Percentiles rank a stretch among this genome's conserved stretches.
phyloP scores from a whole-genome alignment of 2,329 filamentous ascomycete species.

The Penicillium sp. region DNA sequence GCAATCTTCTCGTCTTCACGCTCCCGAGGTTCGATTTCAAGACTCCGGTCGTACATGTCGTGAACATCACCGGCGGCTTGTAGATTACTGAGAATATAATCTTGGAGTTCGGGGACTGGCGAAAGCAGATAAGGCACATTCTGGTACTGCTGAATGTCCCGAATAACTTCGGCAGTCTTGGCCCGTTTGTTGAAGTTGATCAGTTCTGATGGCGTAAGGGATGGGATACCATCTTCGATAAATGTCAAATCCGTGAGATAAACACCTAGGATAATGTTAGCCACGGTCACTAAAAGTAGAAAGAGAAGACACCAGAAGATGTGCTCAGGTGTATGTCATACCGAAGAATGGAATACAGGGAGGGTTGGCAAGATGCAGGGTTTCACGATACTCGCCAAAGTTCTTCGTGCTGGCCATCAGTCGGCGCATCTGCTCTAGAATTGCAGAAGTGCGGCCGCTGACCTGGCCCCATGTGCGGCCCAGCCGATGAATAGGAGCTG shows the following conservation, averaged over 20 bases:
- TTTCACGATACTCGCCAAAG: slow-evolving; percentile 94
- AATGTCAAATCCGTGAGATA: slow-evolving; percentile 97
- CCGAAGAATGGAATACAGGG: slow-evolving; percentile 98
- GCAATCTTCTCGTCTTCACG: slow-evolving; percentile 99
- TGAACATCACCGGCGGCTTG: slow-evolving; percentile 92
- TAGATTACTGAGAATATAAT: slow-evolving; percentile 97
- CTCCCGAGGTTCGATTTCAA: slow-evolving; percentile 90
- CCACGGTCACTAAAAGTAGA: slow-evolving; percentile 9
- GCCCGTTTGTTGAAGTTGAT: slow-evolving; percentile 99
- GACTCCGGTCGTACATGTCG: slow-evolving; percentile 98
- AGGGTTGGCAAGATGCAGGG: slow-evolving; percentile 87
- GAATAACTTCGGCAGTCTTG: slow-evolving; percentile 97
- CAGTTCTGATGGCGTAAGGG: slow-evolving; percentile 90
- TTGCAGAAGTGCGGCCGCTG: slow-evolving; percentile 75
- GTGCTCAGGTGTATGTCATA: slow-evolving; percentile 45
- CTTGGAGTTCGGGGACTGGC: slow-evolving; percentile 85
- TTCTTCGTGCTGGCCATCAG: slow-evolving; percentile 98
- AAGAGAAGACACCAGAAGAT: background rate
- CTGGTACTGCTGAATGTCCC: slow-evolving; percentile 98
- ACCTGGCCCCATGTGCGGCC: slow-evolving; percentile 94
- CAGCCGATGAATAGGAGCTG: slow-evolving; percentile 89
- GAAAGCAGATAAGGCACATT: slow-evolving; percentile 94
- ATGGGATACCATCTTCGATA: slow-evolving; percentile 97
- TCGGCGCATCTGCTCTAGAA: slow-evolving; percentile 86
- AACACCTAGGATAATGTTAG: slow-evolving; percentile 62